Conservation (phyloP, 2,329 filamentous ascomycete species). For the Periglandula ipomoeae region DNA sequence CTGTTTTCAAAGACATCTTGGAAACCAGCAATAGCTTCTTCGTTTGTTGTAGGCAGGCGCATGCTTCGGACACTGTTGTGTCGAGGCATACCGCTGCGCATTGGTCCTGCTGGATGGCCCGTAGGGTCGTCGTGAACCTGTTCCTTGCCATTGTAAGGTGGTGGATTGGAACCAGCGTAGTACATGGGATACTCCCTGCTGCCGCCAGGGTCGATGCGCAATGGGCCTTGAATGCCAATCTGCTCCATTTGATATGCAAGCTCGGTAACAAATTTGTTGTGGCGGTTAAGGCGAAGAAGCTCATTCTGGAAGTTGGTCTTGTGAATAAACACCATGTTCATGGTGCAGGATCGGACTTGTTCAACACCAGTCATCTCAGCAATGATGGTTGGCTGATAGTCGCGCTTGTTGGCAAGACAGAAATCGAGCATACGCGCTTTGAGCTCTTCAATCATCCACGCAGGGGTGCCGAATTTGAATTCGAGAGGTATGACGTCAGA, state of each 20-base stretch:
- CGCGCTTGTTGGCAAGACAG: conserved; percentile 75
- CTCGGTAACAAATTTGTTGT: conserved; percentile 91
- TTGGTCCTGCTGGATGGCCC: conserved; percentile 7
- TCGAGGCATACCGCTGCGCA: conserved; percentile 8
- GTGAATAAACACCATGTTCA: conserved; percentile 96
- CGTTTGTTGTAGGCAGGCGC: conserved; percentile 18
- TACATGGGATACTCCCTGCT: conserved; percentile 60
- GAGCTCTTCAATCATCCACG: conserved; percentile 74
- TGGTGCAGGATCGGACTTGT: conserved; percentile 74
- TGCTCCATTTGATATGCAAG: conserved; percentile 80
- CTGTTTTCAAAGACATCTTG: conserved; percentile 37
- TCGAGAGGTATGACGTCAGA: conserved; percentile 78
- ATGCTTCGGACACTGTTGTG: conserved; percentile 10
- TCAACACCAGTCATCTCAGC: conserved; percentile 74
- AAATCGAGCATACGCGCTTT: conserved; percentile 76
- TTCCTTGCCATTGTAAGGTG: conserved; percentile 23
- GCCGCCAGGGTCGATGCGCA: conserved; percentile 51
- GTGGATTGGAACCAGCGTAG: conserved; percentile 28
- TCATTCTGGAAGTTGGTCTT: conserved; percentile 97
- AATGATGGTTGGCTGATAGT: conserved; percentile 78
- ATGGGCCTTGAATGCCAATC: conserved; percentile 75
- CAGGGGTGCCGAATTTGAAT: conserved; percentile 80
- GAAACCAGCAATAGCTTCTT: conserved; percentile 29
- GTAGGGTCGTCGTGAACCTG: conserved; percentile 11
- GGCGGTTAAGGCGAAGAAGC: conserved; percentile 74